phyloP scores from a whole-genome alignment of 2,329 filamentous ascomycete species.

The Diplocarpon rosae region DNA sequence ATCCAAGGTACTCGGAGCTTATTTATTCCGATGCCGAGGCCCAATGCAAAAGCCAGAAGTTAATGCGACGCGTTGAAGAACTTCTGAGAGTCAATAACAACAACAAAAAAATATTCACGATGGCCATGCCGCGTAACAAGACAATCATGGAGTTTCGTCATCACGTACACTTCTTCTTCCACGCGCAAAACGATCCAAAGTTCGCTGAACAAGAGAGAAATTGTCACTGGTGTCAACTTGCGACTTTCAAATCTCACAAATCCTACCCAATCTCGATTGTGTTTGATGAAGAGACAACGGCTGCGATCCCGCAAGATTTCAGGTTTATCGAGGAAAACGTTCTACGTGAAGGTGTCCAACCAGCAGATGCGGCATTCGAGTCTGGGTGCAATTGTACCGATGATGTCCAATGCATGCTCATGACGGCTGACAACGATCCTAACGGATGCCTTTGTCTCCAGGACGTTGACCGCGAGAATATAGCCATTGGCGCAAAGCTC shows the following conservation, averaged over 20 bases:
- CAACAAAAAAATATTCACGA: too few relatives aligned
- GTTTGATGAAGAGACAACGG: slow-evolving; percentile 46
- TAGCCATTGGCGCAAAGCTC: slow-evolving; percentile 7
- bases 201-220: slow-evolving; percentile 28
- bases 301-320: slow-evolving; percentile 50
- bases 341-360: slow-evolving; percentile 47
- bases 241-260: slow-evolving; percentile 39
- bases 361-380: slow-evolving; percentile 49
- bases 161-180: slow-evolving; percentile 4
- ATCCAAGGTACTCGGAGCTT: too few relatives aligned
- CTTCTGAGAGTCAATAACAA: neutral
- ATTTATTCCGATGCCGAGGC: too few relatives aligned
- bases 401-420: slow-evolving; percentile 49
- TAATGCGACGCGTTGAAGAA: too few relatives aligned
- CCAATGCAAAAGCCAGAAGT: too few relatives aligned
- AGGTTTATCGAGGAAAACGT: slow-evolving; percentile 55
- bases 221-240: slow-evolving; percentile 55
- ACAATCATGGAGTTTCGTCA: neutral
- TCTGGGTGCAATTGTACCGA: slow-evolving; percentile 57
- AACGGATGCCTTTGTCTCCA: slow-evolving; percentile 51
- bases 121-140: neutral
- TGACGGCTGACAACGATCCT: slow-evolving; percentile 5
- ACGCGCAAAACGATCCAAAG: neutral
- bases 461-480: slow-evolving; percentile 38
- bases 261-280: slow-evolving; percentile 47